Evolutionary conservation across 352 stramenopile genomes (phyloP), one percentile per base, ranked within the genome.

Genomic region (Albugo laibachii): DNA sequence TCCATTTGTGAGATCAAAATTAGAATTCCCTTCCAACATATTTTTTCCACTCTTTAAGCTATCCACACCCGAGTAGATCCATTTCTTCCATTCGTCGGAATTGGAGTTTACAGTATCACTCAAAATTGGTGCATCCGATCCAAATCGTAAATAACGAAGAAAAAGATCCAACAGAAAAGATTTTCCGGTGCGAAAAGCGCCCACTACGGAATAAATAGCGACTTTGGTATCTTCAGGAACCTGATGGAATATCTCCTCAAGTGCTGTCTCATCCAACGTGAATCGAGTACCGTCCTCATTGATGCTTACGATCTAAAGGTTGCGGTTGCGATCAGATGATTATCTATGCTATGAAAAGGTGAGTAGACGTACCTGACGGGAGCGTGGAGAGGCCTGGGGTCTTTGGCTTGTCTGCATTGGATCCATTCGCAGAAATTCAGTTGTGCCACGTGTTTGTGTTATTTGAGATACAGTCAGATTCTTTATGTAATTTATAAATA

Each of bases 141-240:
- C 64, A 53, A 79, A 70, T 50, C 92, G 80, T 48, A 99, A 58
- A 61, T 97, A 99, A 13, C 92, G 73, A 39, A 99, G 61, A 53
- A 99, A 98, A 57, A 97, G 85, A 56, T 94, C 96, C 36, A 99
- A 63, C 31, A 99, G 72, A 64, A 99, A 98, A 21, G 75, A 96
- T 58, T 99, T 99, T 46, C 95, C 95, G 21, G 94, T 99, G 44
- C 95, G 84, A 69, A 99, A 99, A 6, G 93, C 94, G 38, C 95
- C 95, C 0, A 99, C 94, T 11, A 99, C 94, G 36, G 83, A 97
- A 35, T 99, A 80, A 34, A 99, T 95, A 16, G 89, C 69, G 11
- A 99, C 93, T 63, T 98, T 97, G 79, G 95, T 97, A 48, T 91
- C 82, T 40, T 80, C 69, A 11, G 84, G 92, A 21, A 73, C 65